Evolutionary conservation across 345 rosid species (phyloP).

Genomic region (Brassica rapa): DNA sequence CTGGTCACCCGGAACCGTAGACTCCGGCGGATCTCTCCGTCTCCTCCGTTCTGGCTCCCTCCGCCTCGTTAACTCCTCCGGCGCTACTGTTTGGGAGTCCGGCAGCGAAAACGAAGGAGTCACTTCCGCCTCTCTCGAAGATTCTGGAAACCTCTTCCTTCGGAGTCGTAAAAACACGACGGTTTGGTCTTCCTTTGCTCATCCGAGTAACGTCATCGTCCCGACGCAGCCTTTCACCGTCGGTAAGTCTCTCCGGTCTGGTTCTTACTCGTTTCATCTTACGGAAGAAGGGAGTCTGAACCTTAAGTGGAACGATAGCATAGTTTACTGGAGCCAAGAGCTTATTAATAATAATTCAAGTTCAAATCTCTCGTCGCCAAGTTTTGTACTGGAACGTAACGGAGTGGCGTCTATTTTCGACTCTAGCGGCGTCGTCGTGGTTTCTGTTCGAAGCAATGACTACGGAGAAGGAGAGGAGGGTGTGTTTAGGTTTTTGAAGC

Average conservation of each 20-base stretch:
- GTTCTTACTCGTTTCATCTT: constrained; percentile 50
- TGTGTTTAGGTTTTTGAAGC: constrained; percentile 55
- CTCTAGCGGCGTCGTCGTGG: constrained; percentile 28
- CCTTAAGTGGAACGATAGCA: constrained; percentile 53
- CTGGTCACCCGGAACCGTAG: constrained; percentile 58
- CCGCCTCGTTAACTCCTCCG: constrained; percentile 62
- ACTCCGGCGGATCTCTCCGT: constrained; percentile 49
- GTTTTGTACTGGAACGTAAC: constrained; percentile 43
- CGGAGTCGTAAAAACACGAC: background rate
- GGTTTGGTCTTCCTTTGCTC: constrained; percentile 67
- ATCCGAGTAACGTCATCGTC: constrained; percentile 51
- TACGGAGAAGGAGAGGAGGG: constrained; percentile 53
- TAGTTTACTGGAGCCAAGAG: constrained; percentile 51
- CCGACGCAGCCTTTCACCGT: constrained; percentile 51
- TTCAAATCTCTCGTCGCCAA: constrained; percentile 50
- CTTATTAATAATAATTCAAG: constrained; percentile 56
- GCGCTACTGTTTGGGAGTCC: constrained; percentile 59
- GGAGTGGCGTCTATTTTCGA: constrained; percentile 57
- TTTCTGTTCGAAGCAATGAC: constrained; percentile 56
- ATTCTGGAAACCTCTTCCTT: constrained; percentile 53
- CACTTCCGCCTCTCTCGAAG: constrained; percentile 53
- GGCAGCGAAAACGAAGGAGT: constrained; percentile 46
- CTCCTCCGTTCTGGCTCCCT: constrained; percentile 55
- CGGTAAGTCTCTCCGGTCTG: constrained; percentile 45
- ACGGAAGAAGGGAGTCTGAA: constrained; percentile 49